These are phyloP conservation scores for Sugiyamaella boreocaroliniensis DNA, from an alignment of 805 yeast genomes.

Conservation along the genomic window DNA sequence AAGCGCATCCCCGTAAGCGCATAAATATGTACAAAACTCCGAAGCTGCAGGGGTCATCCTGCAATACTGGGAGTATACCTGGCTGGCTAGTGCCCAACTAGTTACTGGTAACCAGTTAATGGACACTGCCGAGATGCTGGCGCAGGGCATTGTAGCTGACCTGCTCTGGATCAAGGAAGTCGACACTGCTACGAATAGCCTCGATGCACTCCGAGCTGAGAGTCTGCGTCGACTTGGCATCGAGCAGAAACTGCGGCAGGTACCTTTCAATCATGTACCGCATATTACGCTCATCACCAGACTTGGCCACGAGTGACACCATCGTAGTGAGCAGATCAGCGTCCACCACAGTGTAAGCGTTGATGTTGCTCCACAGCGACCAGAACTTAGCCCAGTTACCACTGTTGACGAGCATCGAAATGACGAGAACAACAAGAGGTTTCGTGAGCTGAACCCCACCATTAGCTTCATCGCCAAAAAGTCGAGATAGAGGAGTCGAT, in stretches of 20 bases:
- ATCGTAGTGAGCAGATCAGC: slow-evolving; percentile 18
- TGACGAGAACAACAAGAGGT: slow-evolving; percentile 19
- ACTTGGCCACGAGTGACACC: slow-evolving; percentile 25
- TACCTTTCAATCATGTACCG: slow-evolving; percentile 18
- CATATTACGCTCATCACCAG: slow-evolving; percentile 25
- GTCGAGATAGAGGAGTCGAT: slow-evolving; percentile 8
- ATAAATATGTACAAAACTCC: slow-evolving; percentile 6
- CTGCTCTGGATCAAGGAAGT: slow-evolving; percentile 18
- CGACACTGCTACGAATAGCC: slow-evolving; percentile 16
- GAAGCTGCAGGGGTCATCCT: no score
- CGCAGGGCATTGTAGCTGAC: slow-evolving; percentile 16
- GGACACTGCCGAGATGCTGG: slow-evolving; percentile 1
- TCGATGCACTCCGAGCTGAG: not conserved
- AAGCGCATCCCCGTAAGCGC: not conserved
- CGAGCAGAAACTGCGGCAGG: slow-evolving; percentile 19
- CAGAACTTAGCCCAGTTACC: slow-evolving; percentile 27
- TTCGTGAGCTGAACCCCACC: slow-evolving; percentile 5
- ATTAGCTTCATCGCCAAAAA: slow-evolving; percentile 7
- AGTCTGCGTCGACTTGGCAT: not conserved
- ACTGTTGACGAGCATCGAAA: slow-evolving; percentile 26
- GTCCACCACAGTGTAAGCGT: slow-evolving; percentile 14
- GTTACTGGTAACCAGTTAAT: not conserved
- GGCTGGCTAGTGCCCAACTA: no score
- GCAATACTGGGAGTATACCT: no score
- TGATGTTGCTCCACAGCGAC: slow-evolving; percentile 24